phyloP scores from a whole-genome alignment of 192 early-diverging fungal species.

The Bifiguratus adelaidae region DNA sequence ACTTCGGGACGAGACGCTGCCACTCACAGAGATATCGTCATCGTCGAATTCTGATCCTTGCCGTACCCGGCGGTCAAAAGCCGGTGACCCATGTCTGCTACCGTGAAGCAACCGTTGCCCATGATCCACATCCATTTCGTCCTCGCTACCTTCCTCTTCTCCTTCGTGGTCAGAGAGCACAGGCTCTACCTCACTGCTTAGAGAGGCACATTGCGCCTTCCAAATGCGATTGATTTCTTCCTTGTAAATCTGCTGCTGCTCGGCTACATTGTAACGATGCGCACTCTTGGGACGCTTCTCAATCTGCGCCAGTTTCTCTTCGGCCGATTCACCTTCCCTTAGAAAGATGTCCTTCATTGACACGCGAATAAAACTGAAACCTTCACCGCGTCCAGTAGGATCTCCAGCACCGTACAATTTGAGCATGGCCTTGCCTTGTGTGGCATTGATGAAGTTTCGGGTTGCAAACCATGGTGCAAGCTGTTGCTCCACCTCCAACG shows the following conservation, averaged over 20 bases:
- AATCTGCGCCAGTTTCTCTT: conserved; percentile 77
- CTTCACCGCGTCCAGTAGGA: conserved; percentile 90
- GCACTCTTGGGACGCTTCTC: conserved; percentile 72
- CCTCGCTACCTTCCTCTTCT: too few relatives aligned
- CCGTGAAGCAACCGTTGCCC: too few relatives aligned
- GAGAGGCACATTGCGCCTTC: conserved; percentile 70
- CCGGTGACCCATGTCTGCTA: too few relatives aligned
- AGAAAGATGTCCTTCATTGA: conserved; percentile 98
- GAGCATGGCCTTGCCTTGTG: conserved; percentile 89
- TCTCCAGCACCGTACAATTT: conserved; percentile 95
- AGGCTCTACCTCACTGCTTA: conserved; percentile 46
- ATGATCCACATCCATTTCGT: too few relatives aligned
- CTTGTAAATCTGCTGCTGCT: conserved; percentile 90
- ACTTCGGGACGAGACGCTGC: conserved; percentile 41
- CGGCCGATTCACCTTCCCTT: conserved; percentile 70
- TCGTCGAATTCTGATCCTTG: conserved; percentile 29
- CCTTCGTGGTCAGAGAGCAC: conserved; percentile 32
- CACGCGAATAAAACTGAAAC: conserved; percentile 94
- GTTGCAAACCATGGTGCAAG: conserved; percentile 94
- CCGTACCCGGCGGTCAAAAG: too few relatives aligned
- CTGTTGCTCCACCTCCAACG: conserved; percentile 82
- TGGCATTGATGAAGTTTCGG: conserved; percentile 90
- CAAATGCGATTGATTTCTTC: conserved; percentile 92
- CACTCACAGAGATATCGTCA: conserved; percentile 38
- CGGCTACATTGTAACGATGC: conserved; percentile 78